A percentile compares a stretch with the other conserved stretches of the same genome.
These are phyloP conservation scores for Jatropha curcas DNA, from an alignment of 345 rosid genomes.

Conservation along the genomic window DNA sequence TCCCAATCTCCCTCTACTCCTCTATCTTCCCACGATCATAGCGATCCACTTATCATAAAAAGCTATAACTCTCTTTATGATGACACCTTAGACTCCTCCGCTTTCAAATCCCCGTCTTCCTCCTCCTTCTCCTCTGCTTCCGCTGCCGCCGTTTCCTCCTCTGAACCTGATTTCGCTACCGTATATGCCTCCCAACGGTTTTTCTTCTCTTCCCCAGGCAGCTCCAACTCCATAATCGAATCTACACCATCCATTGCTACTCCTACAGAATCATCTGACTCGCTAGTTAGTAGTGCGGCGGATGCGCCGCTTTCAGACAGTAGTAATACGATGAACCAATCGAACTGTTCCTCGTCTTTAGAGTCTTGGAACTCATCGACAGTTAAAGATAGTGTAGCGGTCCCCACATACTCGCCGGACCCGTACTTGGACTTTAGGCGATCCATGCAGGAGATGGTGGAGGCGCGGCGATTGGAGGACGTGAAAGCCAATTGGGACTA, in stretches of 20 bases:
- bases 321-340: not conserved
- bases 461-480: slow-evolving; percentile 58
- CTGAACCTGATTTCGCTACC: slow-evolving; percentile 65
- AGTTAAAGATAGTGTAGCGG: slow-evolving; percentile 50
- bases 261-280: slow-evolving; percentile 23
- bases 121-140: slow-evolving; percentile 23
- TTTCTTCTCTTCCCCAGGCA: slow-evolving; percentile 91
- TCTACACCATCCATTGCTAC: slow-evolving; percentile 40
- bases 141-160: slow-evolving; percentile 20
- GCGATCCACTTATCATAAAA: slow-evolving; percentile 26
- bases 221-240: slow-evolving; percentile 83
- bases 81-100: too few relatives aligned
- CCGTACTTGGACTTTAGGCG: slow-evolving; percentile 77
- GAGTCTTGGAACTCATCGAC: slow-evolving; percentile 8
- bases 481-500: slow-evolving; percentile 62
- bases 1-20: slow-evolving; percentile 17
- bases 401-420: slow-evolving; percentile 73
- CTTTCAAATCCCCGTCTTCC: slow-evolving; percentile 14
- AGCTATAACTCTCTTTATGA: slow-evolving; percentile 52
- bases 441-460: slow-evolving; percentile 98
- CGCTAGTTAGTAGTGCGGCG: not conserved
- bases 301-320: not conserved
- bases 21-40: slow-evolving; percentile 10
- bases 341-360: not conserved
- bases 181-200: slow-evolving; percentile 76